These are phyloP conservation scores for Dysphania ambrosioides DNA, from an alignment of 148 eudicot genomes.

Conservation along the genomic window DNA sequence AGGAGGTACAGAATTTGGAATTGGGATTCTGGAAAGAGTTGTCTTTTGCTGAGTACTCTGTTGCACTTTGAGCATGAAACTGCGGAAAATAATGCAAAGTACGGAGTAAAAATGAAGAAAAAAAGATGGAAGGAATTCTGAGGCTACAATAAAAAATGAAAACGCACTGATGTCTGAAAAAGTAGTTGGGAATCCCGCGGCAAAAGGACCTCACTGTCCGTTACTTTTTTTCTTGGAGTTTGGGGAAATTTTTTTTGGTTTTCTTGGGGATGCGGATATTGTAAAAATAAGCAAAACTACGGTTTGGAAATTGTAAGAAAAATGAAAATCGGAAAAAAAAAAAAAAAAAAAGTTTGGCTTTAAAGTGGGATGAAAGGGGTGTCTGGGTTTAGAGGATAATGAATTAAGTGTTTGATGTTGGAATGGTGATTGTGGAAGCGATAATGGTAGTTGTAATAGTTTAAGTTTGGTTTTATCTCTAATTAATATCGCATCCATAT, in stretches of 20 bases:
- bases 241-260: not conserved
- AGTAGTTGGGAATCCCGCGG: constrained; percentile 48
- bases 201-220: constrained; percentile 29
- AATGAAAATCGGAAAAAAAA: too few relatives aligned
- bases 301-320: not conserved
- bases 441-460: too few relatives aligned
- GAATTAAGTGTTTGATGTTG: too few relatives aligned
- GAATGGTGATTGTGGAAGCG: too few relatives aligned
- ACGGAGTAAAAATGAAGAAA: constrained; percentile 15
- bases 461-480: too few relatives aligned
- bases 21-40: constrained; percentile 24
- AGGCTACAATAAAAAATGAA: not conserved
- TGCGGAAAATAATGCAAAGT: too few relatives aligned
- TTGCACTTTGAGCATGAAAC: constrained; percentile 25
- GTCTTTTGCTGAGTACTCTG: constrained; percentile 13
- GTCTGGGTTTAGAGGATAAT: too few relatives aligned
- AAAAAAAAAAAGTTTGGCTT: too few relatives aligned
- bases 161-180: constrained; percentile 6
- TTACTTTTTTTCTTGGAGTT: not conserved
- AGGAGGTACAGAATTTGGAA: constrained; percentile 5
- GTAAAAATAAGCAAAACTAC: constrained; percentile 1
- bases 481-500: too few relatives aligned
- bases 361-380: too few relatives aligned
- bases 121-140: not conserved
- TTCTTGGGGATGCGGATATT: not conserved